Evolutionary conservation across 2,329 filamentous ascomycete genomes (phyloP), one percentile per base, ranked within the genome.

Genomic region (Hymenotorrendiella dingleyae): DNA sequence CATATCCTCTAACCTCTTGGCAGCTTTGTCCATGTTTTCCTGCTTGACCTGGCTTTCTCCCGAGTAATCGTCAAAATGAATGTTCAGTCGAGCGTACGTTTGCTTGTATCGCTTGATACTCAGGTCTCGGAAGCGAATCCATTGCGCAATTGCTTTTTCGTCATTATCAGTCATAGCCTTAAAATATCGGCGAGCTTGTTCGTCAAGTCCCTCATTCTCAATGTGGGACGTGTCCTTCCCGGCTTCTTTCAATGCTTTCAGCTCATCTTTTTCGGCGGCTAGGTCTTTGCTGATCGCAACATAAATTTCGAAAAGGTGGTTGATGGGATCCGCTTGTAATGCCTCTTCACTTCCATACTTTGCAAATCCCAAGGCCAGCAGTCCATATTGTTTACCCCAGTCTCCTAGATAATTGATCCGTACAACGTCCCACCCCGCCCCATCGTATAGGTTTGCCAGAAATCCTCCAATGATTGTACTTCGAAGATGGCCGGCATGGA

Each of bases 221-320:
- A 76, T 62, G 41, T 64, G 59, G 14, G 64, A 60, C 4, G 69
- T 67, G 36, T 75, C 74, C 29, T 69, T 48, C 26, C 58, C 58
- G 9, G 47, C 55, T 17, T 40, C 50, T 40, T 61, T 54, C 12
- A 59, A 32, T 30, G 66, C 70, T 54, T 80, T 79, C 19, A 82
- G 77, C 46, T 73, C 61, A 50, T 84, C 82, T 52, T 83, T 82
- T 67, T 88, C 81, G 0, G 71, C 76, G 2, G 69, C 64, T 49
- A 82, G 74, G 3, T 82, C 70, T 27, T 71, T 71, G 54, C 79
- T 79, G 63, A 91, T 87, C 62, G 79, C 76, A 49, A 90, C 85
- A 57, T 91, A 93, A 39, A 93, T 81, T 57, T 89, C 78, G 63
- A 83, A 90, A 8, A 93, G 69, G 62, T 93, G 86, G 62, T 86